Evolutionary conservation across 805 yeast genomes (phyloP).

Genomic region (Candida xyloterini): DNA sequence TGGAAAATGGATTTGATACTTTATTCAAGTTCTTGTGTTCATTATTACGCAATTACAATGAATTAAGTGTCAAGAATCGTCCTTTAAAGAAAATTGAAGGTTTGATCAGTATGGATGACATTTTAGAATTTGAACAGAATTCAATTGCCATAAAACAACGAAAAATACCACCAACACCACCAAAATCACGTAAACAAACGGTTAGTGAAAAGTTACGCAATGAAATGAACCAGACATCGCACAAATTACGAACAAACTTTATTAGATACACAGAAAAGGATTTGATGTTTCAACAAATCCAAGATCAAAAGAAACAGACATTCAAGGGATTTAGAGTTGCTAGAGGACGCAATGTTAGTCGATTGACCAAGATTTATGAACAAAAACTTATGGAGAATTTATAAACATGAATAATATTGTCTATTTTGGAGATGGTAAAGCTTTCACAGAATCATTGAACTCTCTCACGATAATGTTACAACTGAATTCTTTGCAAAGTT

Average conservation of each 20-base stretch:
- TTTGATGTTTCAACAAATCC: conserved; percentile 22
- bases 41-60: conserved; percentile 22
- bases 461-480: conserved; percentile 84
- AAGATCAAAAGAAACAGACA: conserved; percentile 4
- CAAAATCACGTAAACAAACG: conserved; percentile 11
- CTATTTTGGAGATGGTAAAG: conserved; percentile 26
- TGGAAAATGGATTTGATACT: conserved; percentile 31
- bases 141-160: conserved; percentile 11
- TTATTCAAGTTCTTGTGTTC: conserved; percentile 31
- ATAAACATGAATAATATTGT: conserved; percentile 1
- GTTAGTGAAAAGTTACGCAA: conserved; percentile 11
- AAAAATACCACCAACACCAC: conserved; percentile 27
- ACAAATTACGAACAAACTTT: conserved; percentile 22
- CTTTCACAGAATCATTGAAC: conserved; percentile 47
- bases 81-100: conserved; percentile 24
- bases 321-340: conserved; percentile 28
- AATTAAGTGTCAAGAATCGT: conserved; percentile 15
- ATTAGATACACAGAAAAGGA: conserved; percentile 34
- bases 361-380: conserved; percentile 48
- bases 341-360: conserved; percentile 52
- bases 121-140: conserved; percentile 22
- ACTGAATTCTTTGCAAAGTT: conserved; percentile 73
- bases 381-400: conserved; percentile 33
- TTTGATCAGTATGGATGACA: conserved; percentile 26
- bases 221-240: conserved; percentile 27